A percentile compares a stretch with the other conserved stretches of the same genome.
These are phyloP conservation scores for Aspergillus latus DNA, from an alignment of 2,329 filamentous ascomycete genomes.

Conservation along the genomic window DNA sequence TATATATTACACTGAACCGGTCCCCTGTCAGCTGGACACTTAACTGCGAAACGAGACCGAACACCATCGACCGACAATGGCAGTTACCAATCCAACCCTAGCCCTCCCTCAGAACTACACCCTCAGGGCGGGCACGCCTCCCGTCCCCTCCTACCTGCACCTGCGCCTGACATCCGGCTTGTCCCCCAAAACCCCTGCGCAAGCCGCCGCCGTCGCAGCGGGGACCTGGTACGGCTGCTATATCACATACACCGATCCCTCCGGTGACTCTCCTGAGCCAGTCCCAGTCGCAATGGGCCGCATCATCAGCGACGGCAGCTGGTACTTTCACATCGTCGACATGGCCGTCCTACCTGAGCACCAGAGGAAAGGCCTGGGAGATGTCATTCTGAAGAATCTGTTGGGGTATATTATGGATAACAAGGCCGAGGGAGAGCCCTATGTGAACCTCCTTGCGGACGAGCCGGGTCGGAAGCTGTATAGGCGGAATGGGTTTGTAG, in stretches of 20 bases:
- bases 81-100: too few species aligned
- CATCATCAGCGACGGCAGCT: constrained; percentile 52
- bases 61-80: too few species aligned
- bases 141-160: constrained; percentile 37
- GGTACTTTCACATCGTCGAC: constrained; percentile 54
- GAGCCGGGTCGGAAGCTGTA: constrained; percentile 48
- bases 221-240: constrained; percentile 49
- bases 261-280: background rate
- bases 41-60: too few species aligned
- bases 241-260: constrained; percentile 29
- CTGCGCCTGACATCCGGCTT: constrained; percentile 42
- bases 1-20: too few species aligned
- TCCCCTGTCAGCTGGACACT: too few species aligned
- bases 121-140: constrained; percentile 37
- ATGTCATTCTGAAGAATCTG: constrained; percentile 46
- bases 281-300: constrained; percentile 50
- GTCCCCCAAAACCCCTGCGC: constrained; percentile 37
- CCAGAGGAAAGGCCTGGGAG: constrained; percentile 50
- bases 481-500: constrained; percentile 49
- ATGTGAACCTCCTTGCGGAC: constrained; percentile 51
- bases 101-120: constrained; percentile 37
- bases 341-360: constrained; percentile 53
- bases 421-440: constrained; percentile 39
- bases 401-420: constrained; percentile 43
- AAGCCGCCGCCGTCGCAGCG: constrained; percentile 36